Evolutionary conservation across 1,139 yeast genomes (phyloP), one percentile per base, ranked within the genome.

Genomic region (Protomyces pachydermus): DNA sequence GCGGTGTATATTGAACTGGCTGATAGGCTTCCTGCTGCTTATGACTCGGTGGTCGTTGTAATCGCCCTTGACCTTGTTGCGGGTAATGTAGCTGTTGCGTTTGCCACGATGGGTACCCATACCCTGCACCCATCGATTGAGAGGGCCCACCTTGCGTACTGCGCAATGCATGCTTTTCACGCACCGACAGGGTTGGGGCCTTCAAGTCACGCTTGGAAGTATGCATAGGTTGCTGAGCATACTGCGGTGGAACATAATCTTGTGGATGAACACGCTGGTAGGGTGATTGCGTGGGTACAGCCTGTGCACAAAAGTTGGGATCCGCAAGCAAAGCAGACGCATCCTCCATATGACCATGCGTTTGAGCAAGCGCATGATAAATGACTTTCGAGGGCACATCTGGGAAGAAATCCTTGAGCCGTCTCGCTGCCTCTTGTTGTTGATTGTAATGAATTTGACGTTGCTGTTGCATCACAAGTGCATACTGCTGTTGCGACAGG

Each of bases 101-200:
- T 14, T 23, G 34, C 48, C 48, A 48, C 9, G 35, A 2, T 10
- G 18, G 38, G 23, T 58, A 38, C 2, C 37, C 12, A 23, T 56
- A 56, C 25, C 37, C 32, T 10, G 18, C 37, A 8, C 32, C 34
- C 6, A 46, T 14, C 37, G 42, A 56, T 6, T n/a, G 20, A 12
- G 32, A 25, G 23, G 56, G 56, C 6, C 54, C 45, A 16, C 56
- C 45, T 32, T 58, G 62, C 9, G 62, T 55, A 18, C 56, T 58
- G 18, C 62, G 56, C 18, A 58, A 10, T 6, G 62, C 62, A 38
- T 58, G 52, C 32, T 58, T 58, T n/a, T 58, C 56, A 20, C 62
- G 56, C n/a, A 58, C 54, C 5, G 62, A 58, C 18, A 58, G 53
- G 18, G 53, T 58, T 35, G 62, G 62, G 3, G 62, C 62, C 51